phyloP scores from a whole-genome alignment of 1,139 yeast species.

The Geotrichum citri-aurantii region DNA sequence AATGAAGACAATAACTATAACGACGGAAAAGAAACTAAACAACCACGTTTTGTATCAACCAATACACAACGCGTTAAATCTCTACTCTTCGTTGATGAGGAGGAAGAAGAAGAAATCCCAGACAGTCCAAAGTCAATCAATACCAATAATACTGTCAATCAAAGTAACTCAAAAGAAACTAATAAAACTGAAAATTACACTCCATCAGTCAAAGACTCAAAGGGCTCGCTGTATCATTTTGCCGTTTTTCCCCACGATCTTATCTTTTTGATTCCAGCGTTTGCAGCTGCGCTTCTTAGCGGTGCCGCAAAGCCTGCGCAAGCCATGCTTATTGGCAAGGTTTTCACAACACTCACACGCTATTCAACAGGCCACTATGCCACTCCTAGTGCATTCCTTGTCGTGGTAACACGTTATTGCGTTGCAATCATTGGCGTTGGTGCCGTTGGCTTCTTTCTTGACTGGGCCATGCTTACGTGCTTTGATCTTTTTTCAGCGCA shows the following conservation, averaged over 20 bases:
- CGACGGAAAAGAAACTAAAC: neutral
- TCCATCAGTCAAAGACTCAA: neutral
- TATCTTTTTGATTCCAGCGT: conserved; percentile 26
- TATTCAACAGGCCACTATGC: conserved; percentile 34
- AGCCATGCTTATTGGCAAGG: conserved; percentile 59
- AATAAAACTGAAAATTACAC: neutral
- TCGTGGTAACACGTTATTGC: conserved; percentile 33
- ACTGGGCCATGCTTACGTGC: conserved; percentile 51
- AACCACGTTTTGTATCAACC: neutral
- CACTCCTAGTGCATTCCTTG: conserved; percentile 37
- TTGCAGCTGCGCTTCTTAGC: conserved; percentile 36
- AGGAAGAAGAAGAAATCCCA: neutral
- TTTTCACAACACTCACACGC: conserved; percentile 49
- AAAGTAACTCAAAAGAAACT: neutral
- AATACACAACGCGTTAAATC: neutral
- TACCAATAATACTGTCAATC: neutral
- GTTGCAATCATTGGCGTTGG: conserved; percentile 54
- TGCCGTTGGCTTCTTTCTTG: conserved; percentile 44
- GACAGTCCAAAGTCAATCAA: neutral
- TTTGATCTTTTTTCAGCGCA: conserved; percentile 75
- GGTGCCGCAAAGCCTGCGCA: conserved; percentile 58
- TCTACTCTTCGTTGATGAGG: neutral
- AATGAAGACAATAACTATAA: neutral
- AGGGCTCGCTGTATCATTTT: conserved; percentile 14
- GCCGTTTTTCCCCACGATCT: conserved; percentile 25